Percentiles rank a stretch among this genome's conserved stretches.
These are phyloP conservation scores for Larix sibirica DNA, from an alignment of 83 land plant genomes.

Conservation along the genomic window DNA sequence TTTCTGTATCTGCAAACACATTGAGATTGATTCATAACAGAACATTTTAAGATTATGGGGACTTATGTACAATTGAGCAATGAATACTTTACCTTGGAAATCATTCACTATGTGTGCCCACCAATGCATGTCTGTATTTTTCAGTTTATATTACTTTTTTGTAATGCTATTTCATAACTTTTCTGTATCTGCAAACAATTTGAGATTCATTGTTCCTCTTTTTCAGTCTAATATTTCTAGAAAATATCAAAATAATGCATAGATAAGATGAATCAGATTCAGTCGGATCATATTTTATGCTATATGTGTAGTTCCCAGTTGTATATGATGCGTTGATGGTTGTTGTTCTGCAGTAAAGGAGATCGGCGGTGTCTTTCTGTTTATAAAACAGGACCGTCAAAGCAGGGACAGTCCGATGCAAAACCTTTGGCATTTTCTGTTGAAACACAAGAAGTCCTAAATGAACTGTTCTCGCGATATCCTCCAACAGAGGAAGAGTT, in stretches of 20 bases:
- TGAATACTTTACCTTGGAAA: neutral
- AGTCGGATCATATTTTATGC: neutral
- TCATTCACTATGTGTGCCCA: neutral
- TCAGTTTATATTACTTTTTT: neutral
- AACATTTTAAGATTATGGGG: too few species aligned
- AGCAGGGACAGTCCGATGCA: slow-evolving; percentile 25
- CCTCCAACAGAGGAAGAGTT: slow-evolving; percentile 80
- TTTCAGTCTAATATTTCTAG: neutral
- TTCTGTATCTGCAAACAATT: neutral
- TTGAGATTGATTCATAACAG: neutral
- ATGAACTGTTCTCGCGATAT: slow-evolving; percentile 66
- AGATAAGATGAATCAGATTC: neutral
- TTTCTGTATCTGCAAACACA: neutral
- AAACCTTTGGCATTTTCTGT: slow-evolving; percentile 64
- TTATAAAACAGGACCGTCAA: slow-evolving; percentile 24
- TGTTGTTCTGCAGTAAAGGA: slow-evolving; percentile 53
- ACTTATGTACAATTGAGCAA: neutral
- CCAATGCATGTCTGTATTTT: neutral
- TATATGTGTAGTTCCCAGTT: neutral
- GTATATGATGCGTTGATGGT: neutral
- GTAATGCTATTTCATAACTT: neutral
- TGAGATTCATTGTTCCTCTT: neutral
- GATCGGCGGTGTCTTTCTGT: slow-evolving; percentile 69
- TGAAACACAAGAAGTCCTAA: slow-evolving; percentile 51
- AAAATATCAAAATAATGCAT: neutral